Base-by-base conservation (phyloP, 2,329 filamentous ascomycete species). In the Dryadomyces quercus-mongolicae region DNA sequence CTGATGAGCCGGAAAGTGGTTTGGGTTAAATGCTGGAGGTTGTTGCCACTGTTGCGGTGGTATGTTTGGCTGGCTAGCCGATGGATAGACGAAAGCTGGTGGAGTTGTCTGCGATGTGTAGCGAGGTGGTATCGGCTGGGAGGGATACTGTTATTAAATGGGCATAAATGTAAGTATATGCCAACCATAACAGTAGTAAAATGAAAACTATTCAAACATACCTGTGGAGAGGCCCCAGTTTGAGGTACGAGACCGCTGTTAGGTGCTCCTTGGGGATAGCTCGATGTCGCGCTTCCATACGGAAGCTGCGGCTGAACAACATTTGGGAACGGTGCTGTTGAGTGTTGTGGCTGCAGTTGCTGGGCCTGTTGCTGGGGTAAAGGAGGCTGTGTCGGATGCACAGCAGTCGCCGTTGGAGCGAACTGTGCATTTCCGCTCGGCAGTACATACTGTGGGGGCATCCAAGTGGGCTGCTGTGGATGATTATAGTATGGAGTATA, bases 401-500 rank as follows among this genome's bases (percentile, higher is more conserved):
- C 64, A 73, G 76, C 5, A 55, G 54, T n/a, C 20, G 47, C 7
- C 7, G 36, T 13, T 5, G 50, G 18, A 6, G 63, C 65, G 59
- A 68, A 78, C 54, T 71, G 72, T 46, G 67, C 63, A 50, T 68
- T 70, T 22, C 67, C 66, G 31, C 73, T 68, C 42, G 76, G 69
- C 8, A 52, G 5, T 20, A 74, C 67, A 61, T 78, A 83, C 58
- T 80, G 78, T 22, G 76, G 72, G 49, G 77, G 66, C 12, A 75
- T 71, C 81, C 81, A 84, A 5, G 76, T 76, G 38, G 74, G 70
- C 60, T 81, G 78, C 56, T 79, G 58, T 54, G 73, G 71, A 21
- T 71, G 69, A 22, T 76, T 75, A 66, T 81, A 86, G 63, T 81
- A 85, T 4, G 81, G 74, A n/a, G 81, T 80, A 65, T 87, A 91